Conservation (phyloP, 257 asterid species). For the Capsicum baccatum region DNA sequence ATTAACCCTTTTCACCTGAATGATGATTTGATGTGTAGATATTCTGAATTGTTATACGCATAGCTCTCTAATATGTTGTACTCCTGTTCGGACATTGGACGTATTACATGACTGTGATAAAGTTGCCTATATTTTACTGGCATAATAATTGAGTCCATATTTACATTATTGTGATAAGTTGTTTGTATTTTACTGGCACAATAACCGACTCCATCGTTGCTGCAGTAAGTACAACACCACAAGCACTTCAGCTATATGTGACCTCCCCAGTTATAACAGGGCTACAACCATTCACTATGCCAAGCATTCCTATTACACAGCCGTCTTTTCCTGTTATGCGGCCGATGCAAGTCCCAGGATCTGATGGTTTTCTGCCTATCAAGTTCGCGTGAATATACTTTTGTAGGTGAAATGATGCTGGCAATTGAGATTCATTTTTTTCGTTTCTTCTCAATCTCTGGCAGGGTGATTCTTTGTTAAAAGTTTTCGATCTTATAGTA, state of each 20-base stretch:
- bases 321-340: slow-evolving; percentile 56
- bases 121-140: neutral
- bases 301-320: slow-evolving; percentile 60
- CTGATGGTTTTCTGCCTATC: slow-evolving; percentile 50
- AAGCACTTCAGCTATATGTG: slow-evolving; percentile 63
- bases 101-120: too few relatives aligned
- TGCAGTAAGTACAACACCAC: slow-evolving; percentile 64
- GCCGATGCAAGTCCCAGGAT: slow-evolving; percentile 55
- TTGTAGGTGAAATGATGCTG: slow-evolving; percentile 20
- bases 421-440: slow-evolving; percentile 32
- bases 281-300: slow-evolving; percentile 51
- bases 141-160: neutral
- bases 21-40: neutral
- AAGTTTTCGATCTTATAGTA: neutral
- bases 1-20: neutral
- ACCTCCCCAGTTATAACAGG: slow-evolving; percentile 57
- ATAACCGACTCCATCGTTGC: slow-evolving; percentile 25
- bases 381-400: slow-evolving; percentile 52
- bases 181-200: neutral
- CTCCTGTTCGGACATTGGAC: neutral
- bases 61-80: neutral
- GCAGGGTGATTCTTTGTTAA: slow-evolving; percentile 17
- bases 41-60: neutral
- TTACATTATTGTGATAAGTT: too few relatives aligned
- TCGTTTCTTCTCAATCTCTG: slow-evolving; percentile 29